Base-by-base conservation (phyloP, 2,329 filamentous ascomycete genomes). In the Sporothrix sp. region DNA sequence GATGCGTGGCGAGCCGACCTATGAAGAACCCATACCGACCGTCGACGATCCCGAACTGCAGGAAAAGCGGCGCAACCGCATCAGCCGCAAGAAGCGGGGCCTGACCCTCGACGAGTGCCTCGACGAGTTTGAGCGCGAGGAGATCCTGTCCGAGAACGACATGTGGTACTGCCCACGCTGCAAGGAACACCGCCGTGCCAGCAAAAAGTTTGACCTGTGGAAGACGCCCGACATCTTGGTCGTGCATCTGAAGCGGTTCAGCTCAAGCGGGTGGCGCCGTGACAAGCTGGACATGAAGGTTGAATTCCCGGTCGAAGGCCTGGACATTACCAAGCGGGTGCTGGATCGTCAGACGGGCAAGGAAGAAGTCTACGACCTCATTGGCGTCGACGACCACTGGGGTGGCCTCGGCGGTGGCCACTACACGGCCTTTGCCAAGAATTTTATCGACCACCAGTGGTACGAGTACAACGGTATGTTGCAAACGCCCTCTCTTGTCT, bases 81-180 rank as follows among this genome's bases (percentile, higher is more conserved):
- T 73, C 44, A 71, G 71, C 52, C 84, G 88, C 7, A 77, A 75
- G 60, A 85, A 84, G 65, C 75, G 81, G 49, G 93, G 93, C 25
- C 83, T 96, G 57, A 83, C 82, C 1, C 74, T 98, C 4, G 85
- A 93, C 20, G 89, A 96, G 59, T 98, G 93, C 63, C 78, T 98
- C 50, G 85, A 90, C 53, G 93, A 97, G 66, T 97, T 95, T 58
- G 87, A 93, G 62, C 91, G 91, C 63, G 86, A 90, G 54, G 93
- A 98, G 67, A 82, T 95, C 13, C 72, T 98, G 4, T 96, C 91
- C 0, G 88, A 96, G 64, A 86, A 94, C 62, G 94, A 98, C 64
- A 91, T 88, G 54, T 98, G 93, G 93, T 97, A 94, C 64, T 98
- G 93, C 63, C 91, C 88, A 51, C 81, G 88, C 27, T 98, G 93